These are phyloP conservation scores for Penicillium macrosclerotiorum DNA, from an alignment of 495 filamentous ascomycete genomes.

Conservation along the genomic window DNA sequence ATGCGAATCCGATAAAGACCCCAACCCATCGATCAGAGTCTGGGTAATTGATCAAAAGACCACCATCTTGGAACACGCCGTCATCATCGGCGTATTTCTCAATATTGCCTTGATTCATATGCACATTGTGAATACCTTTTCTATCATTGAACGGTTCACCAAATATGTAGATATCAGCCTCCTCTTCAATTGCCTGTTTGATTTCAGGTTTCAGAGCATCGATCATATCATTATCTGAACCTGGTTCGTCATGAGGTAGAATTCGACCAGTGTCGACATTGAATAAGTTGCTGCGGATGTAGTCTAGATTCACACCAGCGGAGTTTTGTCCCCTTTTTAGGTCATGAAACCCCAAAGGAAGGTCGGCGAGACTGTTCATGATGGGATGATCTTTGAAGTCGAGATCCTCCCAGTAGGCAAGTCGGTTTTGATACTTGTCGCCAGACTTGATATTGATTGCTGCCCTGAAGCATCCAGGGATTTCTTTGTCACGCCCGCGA, in stretches of 20 bases:
- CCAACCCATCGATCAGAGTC: conserved; percentile 29
- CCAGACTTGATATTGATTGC: conserved; percentile 33
- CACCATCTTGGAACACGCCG: conserved; percentile 35
- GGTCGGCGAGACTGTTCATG: conserved; percentile 14
- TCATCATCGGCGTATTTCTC: conserved; percentile 23
- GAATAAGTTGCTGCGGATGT: conserved; percentile 28
- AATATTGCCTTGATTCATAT: conserved; percentile 41
- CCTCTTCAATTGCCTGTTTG: conserved; percentile 18
- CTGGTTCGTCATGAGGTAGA: conserved; percentile 23
- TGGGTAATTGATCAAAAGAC: conserved; percentile 27
- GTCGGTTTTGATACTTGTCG: conserved; percentile 12
- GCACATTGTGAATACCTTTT: conserved; percentile 34
- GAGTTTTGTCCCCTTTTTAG: neutral
- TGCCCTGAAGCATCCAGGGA: conserved; percentile 14
- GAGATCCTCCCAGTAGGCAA: conserved; percentile 26
- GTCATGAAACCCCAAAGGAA: conserved; percentile 16
- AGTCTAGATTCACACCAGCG: conserved; percentile 23
- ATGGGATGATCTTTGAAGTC: conserved; percentile 20
- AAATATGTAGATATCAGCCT: conserved; percentile 30
- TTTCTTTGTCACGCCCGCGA: neutral
- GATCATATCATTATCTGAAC: conserved; percentile 29
- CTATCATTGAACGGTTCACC: conserved; percentile 17
- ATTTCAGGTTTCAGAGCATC: conserved; percentile 31
- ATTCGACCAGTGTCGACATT: conserved; percentile 19
- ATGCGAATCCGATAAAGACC: conserved; percentile 35